These are phyloP conservation scores for Flaveria floridana DNA, from an alignment of 140 eudicot genomes.

Conservation along the genomic window DNA sequence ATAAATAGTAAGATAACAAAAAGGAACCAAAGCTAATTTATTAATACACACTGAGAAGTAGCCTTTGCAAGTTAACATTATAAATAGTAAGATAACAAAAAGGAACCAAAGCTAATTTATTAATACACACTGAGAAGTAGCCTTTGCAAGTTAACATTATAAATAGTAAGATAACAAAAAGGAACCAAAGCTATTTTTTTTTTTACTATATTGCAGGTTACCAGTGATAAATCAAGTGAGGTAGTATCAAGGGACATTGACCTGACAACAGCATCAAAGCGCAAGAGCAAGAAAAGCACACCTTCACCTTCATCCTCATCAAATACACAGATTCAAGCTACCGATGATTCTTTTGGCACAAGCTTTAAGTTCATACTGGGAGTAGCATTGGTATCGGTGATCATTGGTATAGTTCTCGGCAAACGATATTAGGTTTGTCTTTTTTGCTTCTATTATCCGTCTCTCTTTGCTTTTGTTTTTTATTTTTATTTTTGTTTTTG, in stretches of 20 bases:
- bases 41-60: neutral
- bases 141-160: too few relatives aligned
- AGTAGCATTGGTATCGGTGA: conserved; percentile 73
- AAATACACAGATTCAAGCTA: conserved; percentile 39
- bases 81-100: neutral
- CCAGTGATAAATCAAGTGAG: conserved; percentile 29
- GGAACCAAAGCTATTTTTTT: neutral
- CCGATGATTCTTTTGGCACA: conserved; percentile 51
- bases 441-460: neutral
- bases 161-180: too few relatives aligned
- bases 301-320: conserved; percentile 41
- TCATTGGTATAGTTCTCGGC: conserved; percentile 77
- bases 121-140: too few relatives aligned
- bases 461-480: neutral
- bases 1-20: neutral
- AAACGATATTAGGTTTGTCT: conserved; percentile 54
- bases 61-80: neutral
- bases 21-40: too few relatives aligned
- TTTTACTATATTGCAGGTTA: conserved; percentile 41
- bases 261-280: conserved; percentile 51
- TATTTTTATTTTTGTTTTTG: conserved; percentile 8
- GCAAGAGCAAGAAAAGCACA: conserved; percentile 76
- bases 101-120: neutral
- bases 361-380: conserved; percentile 67
- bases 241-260: conserved; percentile 73